phyloP scores from a whole-genome alignment of 352 stramenopile species.

The Globisporangium cylindrosporum region DNA sequence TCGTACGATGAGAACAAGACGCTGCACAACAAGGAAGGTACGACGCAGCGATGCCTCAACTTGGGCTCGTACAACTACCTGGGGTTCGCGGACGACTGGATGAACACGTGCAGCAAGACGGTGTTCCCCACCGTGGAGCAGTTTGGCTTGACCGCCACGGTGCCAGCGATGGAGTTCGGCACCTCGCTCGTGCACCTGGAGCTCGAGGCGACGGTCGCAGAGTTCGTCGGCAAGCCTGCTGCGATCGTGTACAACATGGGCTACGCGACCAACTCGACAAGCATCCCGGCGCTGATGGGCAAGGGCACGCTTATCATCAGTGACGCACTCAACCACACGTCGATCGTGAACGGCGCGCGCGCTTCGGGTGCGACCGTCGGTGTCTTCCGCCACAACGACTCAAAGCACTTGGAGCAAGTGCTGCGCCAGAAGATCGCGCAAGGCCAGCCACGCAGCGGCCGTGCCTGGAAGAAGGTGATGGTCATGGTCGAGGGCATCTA shows the following conservation, averaged over 20 bases:
- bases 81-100: constrained; percentile 96
- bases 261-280: constrained; percentile 95
- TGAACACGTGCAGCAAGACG: constrained; percentile 78
- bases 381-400: constrained; percentile 96
- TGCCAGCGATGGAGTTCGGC: constrained; percentile 32
- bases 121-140: constrained; percentile 70
- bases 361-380: constrained; percentile 85
- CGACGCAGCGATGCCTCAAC: constrained; percentile 78
- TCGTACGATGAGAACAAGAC: constrained; percentile 38
- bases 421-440: constrained; percentile 45
- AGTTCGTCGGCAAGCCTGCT: constrained; percentile 93
- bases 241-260: constrained; percentile 96
- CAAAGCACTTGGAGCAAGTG: constrained; percentile 85
- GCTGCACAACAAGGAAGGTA: constrained; percentile 16
- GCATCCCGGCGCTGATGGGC: constrained; percentile 91
- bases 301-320: constrained; percentile 90
- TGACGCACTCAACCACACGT: constrained; percentile 97
- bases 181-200: constrained; percentile 79
- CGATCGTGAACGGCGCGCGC: constrained; percentile 94
- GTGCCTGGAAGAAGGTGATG: constrained; percentile 95
- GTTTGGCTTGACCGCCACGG: constrained; percentile 49
- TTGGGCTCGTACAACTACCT: constrained; percentile 97
- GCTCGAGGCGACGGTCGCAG: constrained; percentile 84
- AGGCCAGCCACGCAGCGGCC: constrained; percentile 81
- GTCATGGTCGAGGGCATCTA: constrained; percentile 96